These are phyloP conservation scores for Neospora caninum DNA, from an alignment of 169 alveolate genomes.

Conservation along the genomic window DNA sequence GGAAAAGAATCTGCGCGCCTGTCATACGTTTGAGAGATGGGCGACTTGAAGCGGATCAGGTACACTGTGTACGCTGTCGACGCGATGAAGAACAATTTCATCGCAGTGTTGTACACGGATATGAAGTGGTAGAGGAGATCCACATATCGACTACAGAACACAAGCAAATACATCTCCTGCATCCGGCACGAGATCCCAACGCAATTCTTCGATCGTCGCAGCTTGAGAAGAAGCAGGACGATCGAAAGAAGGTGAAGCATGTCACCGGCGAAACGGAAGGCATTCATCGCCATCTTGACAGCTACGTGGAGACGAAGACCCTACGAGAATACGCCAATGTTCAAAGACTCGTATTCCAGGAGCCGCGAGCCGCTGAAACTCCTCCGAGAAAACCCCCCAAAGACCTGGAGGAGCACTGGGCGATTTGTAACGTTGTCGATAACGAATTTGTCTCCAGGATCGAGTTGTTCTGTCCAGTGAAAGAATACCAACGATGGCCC, in stretches of 20 bases:
- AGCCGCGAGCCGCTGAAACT: neutral
- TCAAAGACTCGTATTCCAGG: neutral
- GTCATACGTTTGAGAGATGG: conserved; percentile 91
- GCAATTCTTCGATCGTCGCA: conserved; percentile 91
- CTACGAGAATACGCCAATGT: neutral
- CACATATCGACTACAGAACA: conserved; percentile 90
- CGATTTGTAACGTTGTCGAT: no score
- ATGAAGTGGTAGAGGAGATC: conserved; percentile 87
- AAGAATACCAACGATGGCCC: neutral
- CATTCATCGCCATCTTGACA: conserved; percentile 84
- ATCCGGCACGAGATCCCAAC: conserved; percentile 93
- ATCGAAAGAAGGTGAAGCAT: conserved; percentile 92
- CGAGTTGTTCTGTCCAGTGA: neutral
- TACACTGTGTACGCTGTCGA: conserved; percentile 89
- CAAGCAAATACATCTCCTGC: conserved; percentile 95
- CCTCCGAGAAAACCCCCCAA: neutral
- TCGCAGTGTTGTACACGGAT: conserved; percentile 91
- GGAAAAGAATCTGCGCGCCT: conserved; percentile 91
- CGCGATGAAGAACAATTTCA: conserved; percentile 90
- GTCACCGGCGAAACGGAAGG: conserved; percentile 93
- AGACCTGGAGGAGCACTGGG: neutral
- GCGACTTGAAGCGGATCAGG: conserved; percentile 85
- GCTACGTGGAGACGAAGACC: neutral
- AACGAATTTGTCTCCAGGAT: neutral
- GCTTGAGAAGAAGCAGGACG: conserved; percentile 90